These are phyloP conservation scores for Populus hybrid DNA, from an alignment of 441 rosid genomes.

Conservation along the genomic window DNA sequence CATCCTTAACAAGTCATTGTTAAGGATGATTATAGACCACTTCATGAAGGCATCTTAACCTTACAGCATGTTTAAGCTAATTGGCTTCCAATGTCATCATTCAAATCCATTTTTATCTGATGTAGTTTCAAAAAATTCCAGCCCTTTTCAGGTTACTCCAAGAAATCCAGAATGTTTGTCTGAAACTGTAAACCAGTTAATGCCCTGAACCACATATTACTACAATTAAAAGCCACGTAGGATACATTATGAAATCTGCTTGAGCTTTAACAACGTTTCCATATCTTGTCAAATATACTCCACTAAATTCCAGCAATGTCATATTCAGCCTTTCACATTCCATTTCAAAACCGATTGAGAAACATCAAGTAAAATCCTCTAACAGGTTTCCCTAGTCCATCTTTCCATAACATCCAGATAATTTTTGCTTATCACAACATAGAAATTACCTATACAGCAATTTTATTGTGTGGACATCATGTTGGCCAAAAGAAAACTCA, in stretches of 20 bases:
- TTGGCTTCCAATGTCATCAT: background rate
- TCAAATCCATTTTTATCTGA: background rate
- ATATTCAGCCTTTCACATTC: background rate
- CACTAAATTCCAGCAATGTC: background rate
- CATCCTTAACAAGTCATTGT: constrained; percentile 3
- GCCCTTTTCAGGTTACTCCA: background rate
- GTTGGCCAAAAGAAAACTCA: background rate
- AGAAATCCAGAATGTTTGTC: background rate
- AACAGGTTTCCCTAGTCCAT: background rate
- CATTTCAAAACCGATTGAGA: constrained; percentile 7
- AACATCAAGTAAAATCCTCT: constrained; percentile 1
- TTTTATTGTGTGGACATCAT: background rate
- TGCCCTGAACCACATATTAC: background rate
- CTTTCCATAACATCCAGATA: background rate
- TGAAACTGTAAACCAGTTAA: background rate
- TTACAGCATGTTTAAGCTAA: background rate
- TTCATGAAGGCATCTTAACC: background rate
- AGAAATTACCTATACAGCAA: background rate
- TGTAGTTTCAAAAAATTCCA: background rate
- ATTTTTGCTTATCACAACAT: background rate
- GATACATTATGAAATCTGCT: background rate
- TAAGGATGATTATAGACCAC: background rate
- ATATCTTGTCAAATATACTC: background rate
- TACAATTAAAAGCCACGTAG: constrained; percentile 1
- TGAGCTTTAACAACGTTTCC: background rate